Conservation (phyloP, 129 eudicot species). For the Pulicaria dysenterica region DNA sequence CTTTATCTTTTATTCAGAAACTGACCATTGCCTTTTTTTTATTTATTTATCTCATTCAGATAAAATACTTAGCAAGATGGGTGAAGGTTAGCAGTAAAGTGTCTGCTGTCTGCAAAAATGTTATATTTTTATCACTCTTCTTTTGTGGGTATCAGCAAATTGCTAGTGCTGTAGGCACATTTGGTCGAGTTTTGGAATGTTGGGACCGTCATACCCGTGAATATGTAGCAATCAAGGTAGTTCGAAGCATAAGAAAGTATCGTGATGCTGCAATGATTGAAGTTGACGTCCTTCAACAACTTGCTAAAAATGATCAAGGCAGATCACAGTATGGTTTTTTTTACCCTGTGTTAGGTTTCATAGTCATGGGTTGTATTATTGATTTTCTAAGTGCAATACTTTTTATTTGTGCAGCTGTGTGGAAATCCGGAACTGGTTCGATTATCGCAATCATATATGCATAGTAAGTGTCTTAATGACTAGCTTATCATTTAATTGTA, state of each 20-base stretch:
- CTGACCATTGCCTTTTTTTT: conserved; percentile 20
- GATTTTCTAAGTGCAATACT: not conserved
- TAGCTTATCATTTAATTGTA: not conserved
- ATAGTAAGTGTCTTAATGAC: conserved; percentile 58
- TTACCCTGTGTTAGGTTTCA: conserved; percentile 11
- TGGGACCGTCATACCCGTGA: conserved; percentile 85
- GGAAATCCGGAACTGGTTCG: conserved; percentile 75
- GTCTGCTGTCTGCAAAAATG: conserved; percentile 69
- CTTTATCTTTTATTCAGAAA: conserved; percentile 14
- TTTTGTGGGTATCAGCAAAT: conserved; percentile 73
- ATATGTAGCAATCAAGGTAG: conserved; percentile 79
- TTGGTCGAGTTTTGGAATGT: conserved; percentile 99
- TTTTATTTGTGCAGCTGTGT: conserved; percentile 72
- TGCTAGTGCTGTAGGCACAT: conserved; percentile 98
- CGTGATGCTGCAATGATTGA: conserved; percentile 97
- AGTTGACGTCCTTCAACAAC: conserved; percentile 74
- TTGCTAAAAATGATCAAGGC: conserved; percentile 62
- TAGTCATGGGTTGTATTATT: not conserved
- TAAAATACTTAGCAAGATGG: conserved; percentile 96
- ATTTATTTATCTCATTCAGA: conserved; percentile 50
- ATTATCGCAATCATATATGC: conserved; percentile 88
- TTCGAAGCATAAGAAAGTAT: conserved; percentile 75
- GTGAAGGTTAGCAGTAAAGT: conserved; percentile 98
- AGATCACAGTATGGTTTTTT: conserved; percentile 67
- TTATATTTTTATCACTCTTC: conserved; percentile 69